Base-by-base conservation (phyloP, 2,329 filamentous ascomycete genomes). In the Pseudogymnoascus sp. region DNA sequence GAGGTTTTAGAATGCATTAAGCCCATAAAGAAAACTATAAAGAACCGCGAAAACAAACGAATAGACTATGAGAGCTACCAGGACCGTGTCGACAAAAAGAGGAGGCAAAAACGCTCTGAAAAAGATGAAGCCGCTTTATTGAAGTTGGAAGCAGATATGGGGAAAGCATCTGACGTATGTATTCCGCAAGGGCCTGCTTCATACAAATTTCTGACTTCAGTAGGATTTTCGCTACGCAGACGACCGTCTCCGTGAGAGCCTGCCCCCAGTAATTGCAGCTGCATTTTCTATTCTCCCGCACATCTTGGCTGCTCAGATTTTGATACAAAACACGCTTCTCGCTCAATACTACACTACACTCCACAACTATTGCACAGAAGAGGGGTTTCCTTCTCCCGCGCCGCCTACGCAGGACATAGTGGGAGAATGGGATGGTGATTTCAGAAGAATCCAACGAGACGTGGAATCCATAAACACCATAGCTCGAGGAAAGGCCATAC, bases 31-130 rank as follows among this genome's bases (percentile, higher is more conserved):
- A 94, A 91, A 75, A 87, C 86, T 1, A 90, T 95, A 69, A 94
- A 93, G 75, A 91, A 90, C 73, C 80, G 91, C 53, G 89, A 94
- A 70, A 89, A 92, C 68, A 89, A 86, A 74, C 87, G 90, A 60
- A 72, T 92, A 62, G 91, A 95, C 71, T 94, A 86, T 70, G 91
- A 96, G 74, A 84, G 88, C 67, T 86, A 86, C 66, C 85, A 90
- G 72, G 83, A 86, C 67, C 85, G 86, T 64, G 85, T 86, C 36
- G 86, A 89, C 69, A 84, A 83, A 67, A 79, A 85, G 66, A 86
- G 86, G 71, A 94, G 94, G 73, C 76, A 82, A 20, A 86, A 82
- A 37, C 83, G 85, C 61, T 85, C 83, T 3, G 82, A 89, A 62
- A 87, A 89, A 68, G 91, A 95, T 63, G 90, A 91, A 69, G 78